A percentile compares a stretch with the other conserved stretches of the same genome.
phyloP scores from a whole-genome alignment of 768 basidiomycete genomes.

The Mrakia frigida region DNA sequence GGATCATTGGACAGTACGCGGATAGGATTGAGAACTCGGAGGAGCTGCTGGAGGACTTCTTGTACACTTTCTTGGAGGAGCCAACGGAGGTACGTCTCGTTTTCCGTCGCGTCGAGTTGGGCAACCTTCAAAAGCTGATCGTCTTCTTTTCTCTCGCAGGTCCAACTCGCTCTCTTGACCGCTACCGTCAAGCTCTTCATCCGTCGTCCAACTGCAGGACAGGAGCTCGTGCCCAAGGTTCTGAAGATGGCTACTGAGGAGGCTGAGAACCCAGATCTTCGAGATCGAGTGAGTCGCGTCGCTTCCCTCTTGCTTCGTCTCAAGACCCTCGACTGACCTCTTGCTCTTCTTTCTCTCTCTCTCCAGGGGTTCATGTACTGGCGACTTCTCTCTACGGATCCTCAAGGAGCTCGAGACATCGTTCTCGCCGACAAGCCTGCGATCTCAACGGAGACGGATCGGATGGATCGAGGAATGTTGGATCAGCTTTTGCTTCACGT shows the following conservation, averaged over 20 bases:
- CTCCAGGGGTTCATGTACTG: constrained; percentile 91
- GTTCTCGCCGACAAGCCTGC: constrained; percentile 89
- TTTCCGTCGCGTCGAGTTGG: not conserved
- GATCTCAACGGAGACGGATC: constrained; percentile 95
- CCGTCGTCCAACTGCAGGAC: constrained; percentile 79
- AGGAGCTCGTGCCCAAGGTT: constrained; percentile 87
- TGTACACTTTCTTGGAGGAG: constrained; percentile 85
- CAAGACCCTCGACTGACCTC: not conserved
- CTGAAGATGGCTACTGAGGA: constrained; percentile 97
- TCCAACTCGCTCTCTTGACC: constrained; percentile 89
- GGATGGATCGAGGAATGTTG: constrained; percentile 93
- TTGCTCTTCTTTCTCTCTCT: not conserved
- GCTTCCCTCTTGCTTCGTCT: not conserved
- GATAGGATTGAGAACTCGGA: constrained; percentile 95
- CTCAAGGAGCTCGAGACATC: constrained; percentile 77
- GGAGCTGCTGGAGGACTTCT: constrained; percentile 85
- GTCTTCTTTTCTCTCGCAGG: constrained; percentile 50
- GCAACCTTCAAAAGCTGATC: constrained; percentile 37
- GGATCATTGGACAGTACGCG: constrained; percentile 99
- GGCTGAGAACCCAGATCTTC: constrained; percentile 93
- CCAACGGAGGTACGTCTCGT: constrained; percentile 68
- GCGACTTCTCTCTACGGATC: constrained; percentile 91
- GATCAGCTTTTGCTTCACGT: constrained; percentile 93
- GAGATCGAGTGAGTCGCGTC: constrained; percentile 58
- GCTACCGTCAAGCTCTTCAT: constrained; percentile 95